Base-by-base conservation (phyloP, 139 green algal genomes). In the Coelastrella sp. region DNA sequence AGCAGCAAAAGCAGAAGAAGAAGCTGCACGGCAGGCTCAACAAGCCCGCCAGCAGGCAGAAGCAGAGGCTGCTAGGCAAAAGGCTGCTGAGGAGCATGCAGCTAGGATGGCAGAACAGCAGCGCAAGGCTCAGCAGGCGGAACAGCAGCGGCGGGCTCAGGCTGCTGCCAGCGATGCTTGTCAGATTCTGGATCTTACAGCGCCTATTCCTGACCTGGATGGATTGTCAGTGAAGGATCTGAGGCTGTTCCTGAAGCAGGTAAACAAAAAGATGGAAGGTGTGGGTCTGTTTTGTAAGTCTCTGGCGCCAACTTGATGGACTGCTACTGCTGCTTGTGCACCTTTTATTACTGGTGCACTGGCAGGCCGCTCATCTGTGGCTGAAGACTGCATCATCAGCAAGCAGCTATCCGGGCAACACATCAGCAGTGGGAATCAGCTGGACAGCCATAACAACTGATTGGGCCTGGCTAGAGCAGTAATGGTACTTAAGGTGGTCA, bases 171-270 rank as follows among this genome's bases (percentile, higher is more conserved):
- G 10, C 58, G 20, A 25, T 75, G n/a, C 27, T 58, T 27, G 19
- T 27, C 7, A 10, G 17, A 49, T 65, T 66, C 20, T 78, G 27
- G 25, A n/a, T 24, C 15, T 78, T 61, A 27, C 25, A 7, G 82
- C 82, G 11, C 11, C 61, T 49, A 25, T 78, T 6, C 82, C 82
- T 20, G 63, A 78, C 10, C 60, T 87, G 15, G 61, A 87, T 10
- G 27, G 82, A 24, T 27, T 87, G 61, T 65, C 24, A 9, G 82
- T 78, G 15, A 87, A 78, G 15, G 82, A 61, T 7, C 58, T 87
- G 25, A 66, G 65, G 61, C n/a, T 65, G n/a, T 87, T 87, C 82
- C 63, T 87, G 24, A 78, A 87, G 25, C 82, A 87, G 82, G 82
- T 87, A 20, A 74, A 60, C 10, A 58, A 8, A 58, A 1, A 3